Percentiles rank a stretch among this genome's conserved stretches.
Conservation (phyloP, 2,329 filamentous ascomycete species). For the Epichloe festucae region DNA sequence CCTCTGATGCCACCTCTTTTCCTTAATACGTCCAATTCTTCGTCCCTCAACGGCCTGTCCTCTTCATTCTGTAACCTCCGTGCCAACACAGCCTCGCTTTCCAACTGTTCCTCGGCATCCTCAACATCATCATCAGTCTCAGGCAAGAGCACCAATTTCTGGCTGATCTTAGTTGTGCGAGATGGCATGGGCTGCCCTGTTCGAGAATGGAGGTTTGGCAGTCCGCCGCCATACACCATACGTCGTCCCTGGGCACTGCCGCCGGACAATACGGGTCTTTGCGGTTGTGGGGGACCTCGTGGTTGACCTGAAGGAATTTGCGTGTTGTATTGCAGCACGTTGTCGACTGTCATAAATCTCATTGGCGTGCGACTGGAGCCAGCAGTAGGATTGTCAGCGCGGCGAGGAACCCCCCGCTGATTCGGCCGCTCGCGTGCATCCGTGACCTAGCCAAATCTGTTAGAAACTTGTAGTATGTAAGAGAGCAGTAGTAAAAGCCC, state of each 20-base stretch:
- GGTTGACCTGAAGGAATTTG: slow-evolving; percentile 93
- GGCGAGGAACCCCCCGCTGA: slow-evolving; percentile 19
- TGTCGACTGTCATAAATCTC: slow-evolving; percentile 82
- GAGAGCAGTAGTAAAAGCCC: neutral
- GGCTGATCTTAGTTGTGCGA: slow-evolving; percentile 83
- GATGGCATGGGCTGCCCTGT: slow-evolving; percentile 56
- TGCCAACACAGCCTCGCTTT: slow-evolving; percentile 27
- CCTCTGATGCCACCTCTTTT: slow-evolving; percentile 50
- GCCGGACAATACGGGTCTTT: slow-evolving; percentile 11
- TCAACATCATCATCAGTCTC: slow-evolving; percentile 55
- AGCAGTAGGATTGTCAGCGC: slow-evolving; percentile 19
- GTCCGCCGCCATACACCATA: slow-evolving; percentile 22
- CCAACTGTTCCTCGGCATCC: slow-evolving; percentile 44
- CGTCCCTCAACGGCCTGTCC: slow-evolving; percentile 50
- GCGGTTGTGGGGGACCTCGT: slow-evolving; percentile 50
- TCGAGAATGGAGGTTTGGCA: slow-evolving; percentile 28
- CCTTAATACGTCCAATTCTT: slow-evolving; percentile 51
- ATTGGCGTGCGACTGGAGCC: slow-evolving; percentile 33
- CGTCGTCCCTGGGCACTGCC: slow-evolving; percentile 10
- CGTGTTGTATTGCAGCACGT: slow-evolving; percentile 83
- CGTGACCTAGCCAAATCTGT: slow-evolving; percentile 19
- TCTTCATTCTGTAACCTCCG: slow-evolving; percentile 41
- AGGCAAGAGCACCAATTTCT: slow-evolving; percentile 90
- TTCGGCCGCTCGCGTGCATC: slow-evolving; percentile 25
- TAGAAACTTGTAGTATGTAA: slow-evolving; percentile 1